phyloP scores from a whole-genome alignment of 306 rosid genomes.

The Inga leiocalycina region DNA sequence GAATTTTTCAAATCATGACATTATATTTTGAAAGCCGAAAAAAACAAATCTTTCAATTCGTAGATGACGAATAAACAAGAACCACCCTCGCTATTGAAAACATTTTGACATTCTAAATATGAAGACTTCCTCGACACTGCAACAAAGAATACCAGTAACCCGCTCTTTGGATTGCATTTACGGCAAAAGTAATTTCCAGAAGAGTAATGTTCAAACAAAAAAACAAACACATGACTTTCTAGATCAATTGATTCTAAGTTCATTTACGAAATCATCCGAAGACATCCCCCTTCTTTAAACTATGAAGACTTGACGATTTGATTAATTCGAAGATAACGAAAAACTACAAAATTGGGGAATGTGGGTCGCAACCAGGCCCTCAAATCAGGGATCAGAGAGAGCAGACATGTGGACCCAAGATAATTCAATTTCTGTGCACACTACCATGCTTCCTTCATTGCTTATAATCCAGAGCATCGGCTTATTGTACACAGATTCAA shows the following conservation, averaged over 20 bases:
- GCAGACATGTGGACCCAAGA: constrained; percentile 86
- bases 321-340: not conserved
- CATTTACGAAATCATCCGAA: not conserved
- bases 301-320: not conserved
- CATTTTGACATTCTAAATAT: not conserved
- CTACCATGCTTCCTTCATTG: constrained; percentile 88
- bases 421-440: constrained; percentile 69
- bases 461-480: constrained; percentile 86
- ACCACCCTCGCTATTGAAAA: not conserved
- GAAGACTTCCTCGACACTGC: not conserved
- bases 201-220: not conserved
- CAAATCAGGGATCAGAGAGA: constrained; percentile 75
- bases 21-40: not conserved
- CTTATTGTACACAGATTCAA: constrained; percentile 80
- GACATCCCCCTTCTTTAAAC: not conserved
- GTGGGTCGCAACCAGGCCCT: constrained; percentile 96
- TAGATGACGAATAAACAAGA: not conserved
- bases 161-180: not conserved
- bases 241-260: not conserved
- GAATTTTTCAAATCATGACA: not conserved
- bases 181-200: not conserved
- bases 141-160: not conserved
- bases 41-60: not conserved
- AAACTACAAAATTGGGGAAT: constrained; percentile 10
- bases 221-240: not conserved